phyloP scores from a whole-genome alignment of 768 basidiomycete species.

The Lyophyllum semitale region DNA sequence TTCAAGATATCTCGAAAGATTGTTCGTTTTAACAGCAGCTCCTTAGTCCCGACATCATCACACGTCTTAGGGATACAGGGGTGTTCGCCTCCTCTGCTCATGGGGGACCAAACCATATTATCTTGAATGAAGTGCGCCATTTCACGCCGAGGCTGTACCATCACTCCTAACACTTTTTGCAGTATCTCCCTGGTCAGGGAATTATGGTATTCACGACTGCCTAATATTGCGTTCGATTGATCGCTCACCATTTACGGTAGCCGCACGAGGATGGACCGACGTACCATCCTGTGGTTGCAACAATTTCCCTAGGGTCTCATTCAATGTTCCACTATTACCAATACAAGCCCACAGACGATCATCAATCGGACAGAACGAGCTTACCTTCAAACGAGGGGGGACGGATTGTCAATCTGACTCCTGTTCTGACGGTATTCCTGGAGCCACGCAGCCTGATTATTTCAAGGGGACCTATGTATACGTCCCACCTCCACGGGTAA shows the following conservation, averaged over 20 bases:
- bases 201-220: slow-evolving; percentile 70
- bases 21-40: slow-evolving; percentile 3
- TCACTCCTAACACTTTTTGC: slow-evolving; percentile 4
- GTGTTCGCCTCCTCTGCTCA: slow-evolving; percentile 67
- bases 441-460: slow-evolving; percentile 87
- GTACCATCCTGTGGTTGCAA: slow-evolving; percentile 86
- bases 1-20: neutral
- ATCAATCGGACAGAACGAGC: slow-evolving; percentile 8
- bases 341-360: slow-evolving; percentile 41
- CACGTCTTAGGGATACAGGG: slow-evolving; percentile 65
- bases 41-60: slow-evolving; percentile 76
- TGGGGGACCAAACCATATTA: slow-evolving; percentile 80
- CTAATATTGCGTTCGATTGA: neutral
- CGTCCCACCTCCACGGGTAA: slow-evolving; percentile 73
- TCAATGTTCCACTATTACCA: slow-evolving; percentile 81
- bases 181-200: slow-evolving; percentile 90
- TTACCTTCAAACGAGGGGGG: slow-evolving; percentile 35
- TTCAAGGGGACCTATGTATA: slow-evolving; percentile 70
- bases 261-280: slow-evolving; percentile 92
- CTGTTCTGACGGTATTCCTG: slow-evolving; percentile 73
- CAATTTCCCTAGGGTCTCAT: slow-evolving; percentile 87
- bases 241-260: slow-evolving; percentile 36
- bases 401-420: slow-evolving; percentile 60
- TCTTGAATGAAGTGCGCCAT: slow-evolving; percentile 75
- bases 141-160: neutral